A percentile compares a stretch with the other conserved stretches of the same genome.
Evolutionary conservation across 1,139 yeast genomes (phyloP).

Genomic region (Pichia sp.): DNA sequence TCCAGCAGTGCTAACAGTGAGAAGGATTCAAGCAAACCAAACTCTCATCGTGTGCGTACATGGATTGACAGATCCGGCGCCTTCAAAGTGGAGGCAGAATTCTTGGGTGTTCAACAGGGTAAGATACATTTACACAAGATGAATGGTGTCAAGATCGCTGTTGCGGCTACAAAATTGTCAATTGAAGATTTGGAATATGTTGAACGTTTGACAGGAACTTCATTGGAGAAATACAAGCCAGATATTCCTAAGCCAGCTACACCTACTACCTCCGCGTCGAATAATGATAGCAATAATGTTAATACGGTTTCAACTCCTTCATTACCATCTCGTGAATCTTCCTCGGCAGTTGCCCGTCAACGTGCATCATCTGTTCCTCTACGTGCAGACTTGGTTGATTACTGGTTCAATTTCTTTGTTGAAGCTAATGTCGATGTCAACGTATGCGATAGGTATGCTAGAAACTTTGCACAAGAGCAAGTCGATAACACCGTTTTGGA

Average conservation of each 20-base stretch:
- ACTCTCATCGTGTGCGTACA: constrained; percentile 77
- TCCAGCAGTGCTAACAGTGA: constrained; percentile 24
- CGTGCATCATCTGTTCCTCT: constrained; percentile 30
- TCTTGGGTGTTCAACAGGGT: constrained; percentile 89
- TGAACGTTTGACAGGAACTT: constrained; percentile 81
- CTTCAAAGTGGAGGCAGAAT: constrained; percentile 95
- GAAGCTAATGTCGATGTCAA: constrained; percentile 91
- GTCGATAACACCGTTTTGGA: constrained; percentile 83
- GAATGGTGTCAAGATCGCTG: constrained; percentile 97
- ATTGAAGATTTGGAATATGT: constrained; percentile 86
- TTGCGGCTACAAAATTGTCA: constrained; percentile 80
- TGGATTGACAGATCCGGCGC: constrained; percentile 96
- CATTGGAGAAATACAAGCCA: constrained; percentile 55
- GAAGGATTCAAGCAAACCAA: constrained; percentile 56
- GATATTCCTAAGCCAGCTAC: constrained; percentile 15
- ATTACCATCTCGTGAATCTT: constrained; percentile 20
- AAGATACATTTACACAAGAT: constrained; percentile 90
- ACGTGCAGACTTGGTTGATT: constrained; percentile 57
- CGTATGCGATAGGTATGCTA: constrained; percentile 87
- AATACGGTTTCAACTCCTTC: constrained; percentile 14
- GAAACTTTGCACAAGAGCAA: constrained; percentile 83
- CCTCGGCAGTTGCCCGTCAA: constrained; percentile 23
- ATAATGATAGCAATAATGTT: constrained; percentile 5
- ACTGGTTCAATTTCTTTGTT: constrained; percentile 96
- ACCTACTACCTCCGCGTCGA: constrained; percentile 6